A percentile compares a stretch with the other conserved stretches of the same genome.
Evolutionary conservation across 2,329 filamentous ascomycete species (phyloP).

Genomic region (Chaetoscypha palmicola): DNA sequence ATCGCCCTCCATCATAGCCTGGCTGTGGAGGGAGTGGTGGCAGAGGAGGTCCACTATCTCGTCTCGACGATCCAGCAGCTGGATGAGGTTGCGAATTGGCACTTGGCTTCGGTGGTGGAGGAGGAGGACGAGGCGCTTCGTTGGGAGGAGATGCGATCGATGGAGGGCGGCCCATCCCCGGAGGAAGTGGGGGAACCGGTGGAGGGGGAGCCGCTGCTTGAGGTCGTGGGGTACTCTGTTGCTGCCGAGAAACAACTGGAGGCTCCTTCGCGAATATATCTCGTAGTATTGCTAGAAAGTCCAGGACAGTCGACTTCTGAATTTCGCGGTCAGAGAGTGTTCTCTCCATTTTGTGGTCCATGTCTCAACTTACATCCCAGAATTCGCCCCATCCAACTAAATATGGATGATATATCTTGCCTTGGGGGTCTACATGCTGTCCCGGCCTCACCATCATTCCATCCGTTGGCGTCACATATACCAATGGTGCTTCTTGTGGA

Average conservation of each 20-base stretch:
- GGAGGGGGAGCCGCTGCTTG: slow-evolving; percentile 45
- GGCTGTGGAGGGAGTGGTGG: slow-evolving; percentile 28
- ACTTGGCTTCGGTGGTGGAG: slow-evolving; percentile 29
- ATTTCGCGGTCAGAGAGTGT: too few species aligned
- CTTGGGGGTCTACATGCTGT: slow-evolving; percentile 90
- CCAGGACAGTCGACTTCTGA: slow-evolving; percentile 74
- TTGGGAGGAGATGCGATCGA: slow-evolving; percentile 29
- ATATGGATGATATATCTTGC: slow-evolving; percentile 92
- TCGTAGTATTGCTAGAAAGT: slow-evolving; percentile 74
- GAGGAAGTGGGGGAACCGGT: slow-evolving; percentile 65
- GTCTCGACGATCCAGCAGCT: slow-evolving; percentile 13
- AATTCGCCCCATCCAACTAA: slow-evolving; percentile 81
- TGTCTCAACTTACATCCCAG: slow-evolving; percentile 68
- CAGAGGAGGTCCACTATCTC: slow-evolving; percentile 28
- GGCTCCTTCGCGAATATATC: slow-evolving; percentile 93
- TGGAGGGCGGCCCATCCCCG: slow-evolving; percentile 49
- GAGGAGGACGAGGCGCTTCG: slow-evolving; percentile 27
- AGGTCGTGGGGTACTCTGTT: slow-evolving; percentile 35
- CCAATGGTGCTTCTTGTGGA: slow-evolving; percentile 75
- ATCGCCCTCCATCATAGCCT: slow-evolving; percentile 16
- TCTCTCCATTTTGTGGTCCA: too few species aligned
- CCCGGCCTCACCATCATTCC: slow-evolving; percentile 87
- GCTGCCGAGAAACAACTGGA: slow-evolving; percentile 71
- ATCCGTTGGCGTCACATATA: slow-evolving; percentile 81
- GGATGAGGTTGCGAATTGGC: slow-evolving; percentile 16